Conservation (phyloP, 2,329 filamentous ascomycete species). For the Geoglossum cookeanum region DNA sequence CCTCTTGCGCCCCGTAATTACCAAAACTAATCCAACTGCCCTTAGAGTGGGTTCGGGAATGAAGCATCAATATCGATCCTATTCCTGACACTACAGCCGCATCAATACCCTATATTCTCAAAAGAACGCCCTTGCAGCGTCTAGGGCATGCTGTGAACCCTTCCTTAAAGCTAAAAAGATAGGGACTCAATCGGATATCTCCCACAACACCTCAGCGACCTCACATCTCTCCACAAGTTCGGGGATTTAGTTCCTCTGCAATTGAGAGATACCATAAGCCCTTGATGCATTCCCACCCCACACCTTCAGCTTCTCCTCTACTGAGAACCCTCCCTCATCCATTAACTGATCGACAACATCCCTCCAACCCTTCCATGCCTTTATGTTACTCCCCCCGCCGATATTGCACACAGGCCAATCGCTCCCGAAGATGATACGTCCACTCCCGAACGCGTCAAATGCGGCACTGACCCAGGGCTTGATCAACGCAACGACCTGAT, state of each 20-base stretch:
- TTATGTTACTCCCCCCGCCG: conserved; percentile 32
- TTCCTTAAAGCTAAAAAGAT: background rate
- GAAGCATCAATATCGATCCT: no score
- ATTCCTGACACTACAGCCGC: no score
- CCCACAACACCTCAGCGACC: no score
- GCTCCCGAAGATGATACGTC: conserved; percentile 70
- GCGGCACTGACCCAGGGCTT: conserved; percentile 54
- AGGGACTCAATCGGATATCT: no score
- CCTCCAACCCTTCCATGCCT: conserved; percentile 60
- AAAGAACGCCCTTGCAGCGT: no score
- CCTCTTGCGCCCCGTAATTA: background rate
- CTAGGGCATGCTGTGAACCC: background rate
- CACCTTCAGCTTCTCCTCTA: conserved; percentile 43
- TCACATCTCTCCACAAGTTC: no score
- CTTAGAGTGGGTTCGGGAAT: no score
- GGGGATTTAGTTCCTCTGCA: background rate
- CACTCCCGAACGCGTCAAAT: conserved; percentile 50
- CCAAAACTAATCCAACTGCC: no score
- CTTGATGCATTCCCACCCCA: conserved; percentile 54
- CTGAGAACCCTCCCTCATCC: conserved; percentile 27
- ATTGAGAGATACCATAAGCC: conserved; percentile 34
- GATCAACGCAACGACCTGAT: conserved; percentile 42
- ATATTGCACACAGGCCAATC: conserved; percentile 89
- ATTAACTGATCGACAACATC: conserved; percentile 49
- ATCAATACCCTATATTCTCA: no score